Base-by-base conservation (phyloP, 2,329 filamentous ascomycete species). In the Phialophora chinensis region DNA sequence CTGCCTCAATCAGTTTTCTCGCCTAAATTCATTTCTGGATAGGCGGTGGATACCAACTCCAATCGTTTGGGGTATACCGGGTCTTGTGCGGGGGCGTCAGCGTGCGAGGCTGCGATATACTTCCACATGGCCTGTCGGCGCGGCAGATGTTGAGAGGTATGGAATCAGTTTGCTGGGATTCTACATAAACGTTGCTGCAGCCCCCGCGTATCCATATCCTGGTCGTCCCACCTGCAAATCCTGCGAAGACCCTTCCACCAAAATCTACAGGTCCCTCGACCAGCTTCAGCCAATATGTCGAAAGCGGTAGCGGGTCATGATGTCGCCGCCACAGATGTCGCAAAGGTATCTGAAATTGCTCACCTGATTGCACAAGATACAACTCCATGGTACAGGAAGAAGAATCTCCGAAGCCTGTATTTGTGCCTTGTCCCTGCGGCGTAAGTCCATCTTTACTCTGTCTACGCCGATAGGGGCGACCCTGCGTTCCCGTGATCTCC, bases 351-450 rank as follows among this genome's bases (percentile, higher is more conserved):
- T 11, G 67, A 67, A 44, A 67, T 69, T 47, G 35, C 42, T 25
- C 65, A 58, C 27, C 38, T 69, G n/a, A 55, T 69, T 14, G 42
- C 47, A 35, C 58, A 69, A 52, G 81, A 83, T 66, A 74, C 74
- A 29, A 78, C 77, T 33, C 76, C 77, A 62, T 88, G 85, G 84
- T 87, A 83, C 77, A 81, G 79, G 72, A 88, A 88, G 75, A 84
- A 83, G 1, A 88, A 88, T 70, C 78, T 88, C 44, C 80, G 86
- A 58, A 73, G 72, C 11, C 78, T 88, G 35, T 88, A 88, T 72
- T 73, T 88, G 5, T 76, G 85, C 67, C 80, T 89, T 55, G 84
- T 88, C 63, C 85, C 85, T 25, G 85, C 84, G 49, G 87, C 84
- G 59, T 61, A 53, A 61, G 59, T 61, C 31, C 17, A n/a, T 23